These are phyloP conservation scores for Geosmithia morbida DNA, from an alignment of 2,329 filamentous ascomycete genomes.

Conservation along the genomic window DNA sequence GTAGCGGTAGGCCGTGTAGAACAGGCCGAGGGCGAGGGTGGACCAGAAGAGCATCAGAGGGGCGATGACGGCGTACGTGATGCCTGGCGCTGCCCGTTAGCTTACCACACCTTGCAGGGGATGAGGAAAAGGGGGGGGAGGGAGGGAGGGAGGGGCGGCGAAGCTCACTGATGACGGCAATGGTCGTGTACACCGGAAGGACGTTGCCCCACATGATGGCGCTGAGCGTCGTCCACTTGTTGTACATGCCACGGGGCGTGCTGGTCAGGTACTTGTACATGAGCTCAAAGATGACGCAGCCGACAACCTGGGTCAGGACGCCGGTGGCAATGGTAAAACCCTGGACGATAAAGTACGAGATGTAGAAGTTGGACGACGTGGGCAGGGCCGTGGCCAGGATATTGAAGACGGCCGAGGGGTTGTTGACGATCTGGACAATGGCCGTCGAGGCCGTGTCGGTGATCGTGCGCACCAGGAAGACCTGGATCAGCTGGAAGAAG, in stretches of 20 bases:
- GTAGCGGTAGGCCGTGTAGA: conserved; percentile 79
- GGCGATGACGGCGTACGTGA: conserved; percentile 74
- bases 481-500: conserved; percentile 79
- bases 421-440: conserved; percentile 42
- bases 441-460: conserved; percentile 64
- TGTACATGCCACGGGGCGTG: conserved; percentile 68
- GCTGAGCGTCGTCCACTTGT: conserved; percentile 53
- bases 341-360: conserved; percentile 78
- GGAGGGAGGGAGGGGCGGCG: no score
- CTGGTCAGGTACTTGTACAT: conserved; percentile 58
- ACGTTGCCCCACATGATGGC: conserved; percentile 65
- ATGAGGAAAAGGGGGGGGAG: neutral
- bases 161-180: conserved; percentile 50
- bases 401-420: conserved; percentile 46
- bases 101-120: no score
- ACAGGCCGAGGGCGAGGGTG: conserved; percentile 58
- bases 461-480: conserved; percentile 78
- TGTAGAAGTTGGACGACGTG: conserved; percentile 82
- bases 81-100: conserved; percentile 22
- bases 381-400: conserved; percentile 63
- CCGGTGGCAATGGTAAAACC: conserved; percentile 64
- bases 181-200: conserved; percentile 60
- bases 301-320: conserved; percentile 51
- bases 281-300: conserved; percentile 52
- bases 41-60: conserved; percentile 74